Percentiles rank a stretch among this genome's conserved stretches.
Conservation (phyloP, 352 stramenopile genomes). For the Globisporangium mamillatum region DNA sequence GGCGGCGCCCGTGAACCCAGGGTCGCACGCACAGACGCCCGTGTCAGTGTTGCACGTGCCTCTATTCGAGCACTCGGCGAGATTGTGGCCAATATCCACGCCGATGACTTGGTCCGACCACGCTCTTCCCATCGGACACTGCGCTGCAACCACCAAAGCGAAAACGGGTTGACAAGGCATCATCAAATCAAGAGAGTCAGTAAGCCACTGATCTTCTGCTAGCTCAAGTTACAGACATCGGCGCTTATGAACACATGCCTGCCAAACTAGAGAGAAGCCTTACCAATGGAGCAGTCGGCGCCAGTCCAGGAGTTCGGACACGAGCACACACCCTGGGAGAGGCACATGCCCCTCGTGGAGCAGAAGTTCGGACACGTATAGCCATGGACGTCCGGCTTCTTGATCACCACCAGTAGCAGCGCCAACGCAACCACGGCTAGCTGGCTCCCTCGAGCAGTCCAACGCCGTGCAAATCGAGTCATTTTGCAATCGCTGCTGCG, state of each 20-base stretch:
- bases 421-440: not conserved
- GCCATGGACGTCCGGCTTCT: not conserved
- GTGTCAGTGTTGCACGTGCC: slow-evolving; percentile 57
- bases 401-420: not conserved
- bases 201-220: no score
- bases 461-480: not conserved
- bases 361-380: slow-evolving; percentile 74
- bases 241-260: no score
- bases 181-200: no score
- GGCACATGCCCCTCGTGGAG: slow-evolving; percentile 62
- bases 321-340: slow-evolving; percentile 47
- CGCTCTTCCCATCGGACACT: slow-evolving; percentile 57
- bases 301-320: slow-evolving; percentile 50
- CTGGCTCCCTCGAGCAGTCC: not conserved
- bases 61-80: slow-evolving; percentile 87
- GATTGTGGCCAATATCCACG: slow-evolving; percentile 74
- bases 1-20: slow-evolving; percentile 73
- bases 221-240: no score
- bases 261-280: not conserved
- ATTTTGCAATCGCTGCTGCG: not conserved
- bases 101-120: slow-evolving; percentile 71
- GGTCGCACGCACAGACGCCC: slow-evolving; percentile 59
- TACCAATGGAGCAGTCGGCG: slow-evolving; percentile 59
- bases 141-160: slow-evolving; percentile 3
- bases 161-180: no score